Base-by-base conservation (phyloP, 2,329 filamentous ascomycete genomes). In the Tolypocladium guangdongense region DNA sequence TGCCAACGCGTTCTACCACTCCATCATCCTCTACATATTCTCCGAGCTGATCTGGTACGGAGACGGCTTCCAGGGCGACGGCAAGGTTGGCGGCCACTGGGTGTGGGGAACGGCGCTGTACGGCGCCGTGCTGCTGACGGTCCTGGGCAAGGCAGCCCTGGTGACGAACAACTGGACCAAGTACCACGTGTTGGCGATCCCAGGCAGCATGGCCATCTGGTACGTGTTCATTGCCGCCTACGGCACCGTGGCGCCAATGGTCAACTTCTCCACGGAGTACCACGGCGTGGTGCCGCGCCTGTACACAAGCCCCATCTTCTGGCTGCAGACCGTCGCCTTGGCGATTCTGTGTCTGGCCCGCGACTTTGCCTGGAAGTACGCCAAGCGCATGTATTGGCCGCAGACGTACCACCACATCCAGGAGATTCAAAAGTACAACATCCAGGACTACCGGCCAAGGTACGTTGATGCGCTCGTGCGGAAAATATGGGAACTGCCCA, bases 381-480 rank as follows among this genome's bases (percentile, higher is more conserved):
- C 83, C 57, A 96, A 96, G 77, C 82, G 93, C 59, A 96, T 99
- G 90, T 99, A 97, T 74, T 86, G 85, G 61, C 93, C 93, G 24
- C 88, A 96, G 72, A 84, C 89, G 45, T 99, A 99, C 66, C 93
- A 99, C 63, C 93, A 99, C 69, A 93, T 99, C 58, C 93, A 99
- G 71, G 93, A 99, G 74, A 99, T 99, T 62, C 93, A 99, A 71
- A 99, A 99, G 74, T 99, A 97, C 75, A 99, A 99, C 64, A 96
- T 99, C 56, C 93, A 99, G 74, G 93, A 99, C 74, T 99, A 99
- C 72, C 80, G 93, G 66, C 93, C 93, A 57, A 85, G 93, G 88
- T 91, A 80, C 61, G 80, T 76, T 50, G 20, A 11, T 48, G 22
- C 32, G n/a, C 11, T 36, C 30, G 18, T n/a, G 38, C 11, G 11